phyloP scores from a whole-genome alignment of 2,329 filamentous ascomycete genomes.

The Bipolaris bicolor region DNA sequence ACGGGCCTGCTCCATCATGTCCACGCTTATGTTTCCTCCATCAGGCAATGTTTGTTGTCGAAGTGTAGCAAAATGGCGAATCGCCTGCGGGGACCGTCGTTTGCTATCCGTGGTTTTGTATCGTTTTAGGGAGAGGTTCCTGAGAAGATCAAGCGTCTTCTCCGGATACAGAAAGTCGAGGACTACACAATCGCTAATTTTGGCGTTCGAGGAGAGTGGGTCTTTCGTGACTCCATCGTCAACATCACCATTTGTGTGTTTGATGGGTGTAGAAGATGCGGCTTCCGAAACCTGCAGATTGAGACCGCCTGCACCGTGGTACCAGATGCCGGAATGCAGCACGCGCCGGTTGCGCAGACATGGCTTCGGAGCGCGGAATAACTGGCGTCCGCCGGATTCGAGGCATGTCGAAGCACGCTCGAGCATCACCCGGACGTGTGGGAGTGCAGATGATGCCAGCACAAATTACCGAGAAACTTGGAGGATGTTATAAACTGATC shows the following conservation, averaged over 20 bases:
- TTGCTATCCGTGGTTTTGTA: constrained; percentile 34
- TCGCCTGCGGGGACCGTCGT: constrained; percentile 28
- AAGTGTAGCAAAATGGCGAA: constrained; percentile 38
- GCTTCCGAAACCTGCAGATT: constrained; percentile 46
- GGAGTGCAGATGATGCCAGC: constrained; percentile 29
- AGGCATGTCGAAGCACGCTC: constrained; percentile 65
- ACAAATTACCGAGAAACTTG: constrained; percentile 28
- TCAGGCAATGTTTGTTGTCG: constrained; percentile 18
- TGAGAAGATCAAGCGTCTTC: constrained; percentile 51
- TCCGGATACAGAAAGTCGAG: constrained; percentile 58
- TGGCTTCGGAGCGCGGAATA: constrained; percentile 52
- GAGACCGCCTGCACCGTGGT: constrained; percentile 59
- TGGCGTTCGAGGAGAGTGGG: constrained; percentile 3
- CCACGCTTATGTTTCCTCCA: constrained; percentile 12
- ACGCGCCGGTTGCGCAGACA: constrained; percentile 54
- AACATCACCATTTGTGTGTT: constrained; percentile 19
- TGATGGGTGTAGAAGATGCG: constrained; percentile 14
- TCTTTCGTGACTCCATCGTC: constrained; percentile 15
- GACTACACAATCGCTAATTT: constrained; percentile 26
- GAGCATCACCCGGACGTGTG: constrained; percentile 56
- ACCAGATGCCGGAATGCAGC: constrained; percentile 63
- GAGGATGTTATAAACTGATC: constrained; percentile 11
- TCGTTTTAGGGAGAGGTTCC: constrained; percentile 29
- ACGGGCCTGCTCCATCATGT: constrained; percentile 19
- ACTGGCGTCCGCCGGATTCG: constrained; percentile 61